Conservation (phyloP, 1,139 yeast genomes). For the Suhomyces kunorum region DNA sequence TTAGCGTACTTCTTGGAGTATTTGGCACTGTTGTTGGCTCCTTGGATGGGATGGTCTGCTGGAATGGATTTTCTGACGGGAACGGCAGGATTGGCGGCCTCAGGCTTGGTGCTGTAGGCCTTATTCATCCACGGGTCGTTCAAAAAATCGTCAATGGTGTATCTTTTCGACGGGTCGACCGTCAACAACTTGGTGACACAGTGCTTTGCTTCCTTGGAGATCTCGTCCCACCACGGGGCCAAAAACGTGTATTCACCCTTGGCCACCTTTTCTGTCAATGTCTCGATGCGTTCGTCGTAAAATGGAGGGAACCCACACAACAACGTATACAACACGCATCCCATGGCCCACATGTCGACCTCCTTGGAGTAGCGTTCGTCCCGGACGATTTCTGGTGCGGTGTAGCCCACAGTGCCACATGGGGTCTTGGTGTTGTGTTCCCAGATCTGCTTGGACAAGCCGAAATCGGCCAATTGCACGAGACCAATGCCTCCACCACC, state of each 20-base stretch:
- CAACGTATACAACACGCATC: slow-evolving; percentile 60
- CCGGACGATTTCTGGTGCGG: slow-evolving; percentile 62
- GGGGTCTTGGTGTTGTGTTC: slow-evolving; percentile 62
- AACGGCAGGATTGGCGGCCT: background rate
- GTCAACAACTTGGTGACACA: slow-evolving; percentile 77
- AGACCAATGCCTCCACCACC: slow-evolving; percentile 57
- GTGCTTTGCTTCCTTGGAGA: slow-evolving; percentile 53
- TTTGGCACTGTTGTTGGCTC: slow-evolving; percentile 19
- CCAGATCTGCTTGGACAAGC: slow-evolving; percentile 58
- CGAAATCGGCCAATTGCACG: slow-evolving; percentile 60
- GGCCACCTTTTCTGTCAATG: slow-evolving; percentile 59
- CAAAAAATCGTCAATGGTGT: slow-evolving; percentile 75
- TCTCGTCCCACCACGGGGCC: slow-evolving; percentile 68
- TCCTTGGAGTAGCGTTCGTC: slow-evolving; percentile 60
- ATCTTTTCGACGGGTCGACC: slow-evolving; percentile 77
- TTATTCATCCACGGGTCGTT: slow-evolving; percentile 79
- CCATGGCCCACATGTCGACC: slow-evolving; percentile 67
- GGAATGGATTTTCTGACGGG: slow-evolving; percentile 4
- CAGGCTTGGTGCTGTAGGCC: slow-evolving; percentile 4
- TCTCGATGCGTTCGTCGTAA: slow-evolving; percentile 57
- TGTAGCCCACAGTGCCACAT: slow-evolving; percentile 65
- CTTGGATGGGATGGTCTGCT: slow-evolving; percentile 30
- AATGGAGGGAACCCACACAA: slow-evolving; percentile 67
- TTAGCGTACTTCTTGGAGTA: slow-evolving; percentile 29
- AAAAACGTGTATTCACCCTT: slow-evolving; percentile 58